phyloP scores from a whole-genome alignment of 2,329 filamentous ascomycete genomes.

The Phymatotrichopsis omnivora region DNA sequence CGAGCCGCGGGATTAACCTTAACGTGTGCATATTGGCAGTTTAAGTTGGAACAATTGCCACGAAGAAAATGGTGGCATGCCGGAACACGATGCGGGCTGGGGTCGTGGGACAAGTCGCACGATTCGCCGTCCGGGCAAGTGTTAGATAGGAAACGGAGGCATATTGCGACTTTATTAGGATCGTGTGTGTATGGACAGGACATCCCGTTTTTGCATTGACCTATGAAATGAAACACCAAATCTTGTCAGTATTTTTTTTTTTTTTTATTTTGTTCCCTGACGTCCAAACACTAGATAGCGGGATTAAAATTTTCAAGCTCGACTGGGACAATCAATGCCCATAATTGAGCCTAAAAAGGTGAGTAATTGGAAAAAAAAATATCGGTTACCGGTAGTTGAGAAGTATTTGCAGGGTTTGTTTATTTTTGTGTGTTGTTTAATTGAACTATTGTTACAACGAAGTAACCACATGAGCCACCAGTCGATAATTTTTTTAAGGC shows the following conservation, averaged over 20 bases:
- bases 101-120: conserved; percentile 86
- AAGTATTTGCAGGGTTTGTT: conserved; percentile 62
- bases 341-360: conserved; percentile 20
- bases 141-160: conserved; percentile 75
- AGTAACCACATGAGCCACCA: background rate
- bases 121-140: conserved; percentile 63
- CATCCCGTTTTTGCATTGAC: conserved; percentile 73
- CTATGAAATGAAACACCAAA: conserved; percentile 42
- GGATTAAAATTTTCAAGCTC: conserved; percentile 20
- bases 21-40: conserved; percentile 81
- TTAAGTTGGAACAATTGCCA: conserved; percentile 76
- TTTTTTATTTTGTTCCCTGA: too few species aligned
- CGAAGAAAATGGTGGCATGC: conserved; percentile 83
- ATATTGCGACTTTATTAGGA: conserved; percentile 74
- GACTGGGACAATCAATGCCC: conserved; percentile 18
- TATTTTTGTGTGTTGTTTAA: conserved; percentile 44
- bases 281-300: too few species aligned
- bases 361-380: conserved; percentile 31
- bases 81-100: conserved; percentile 72
- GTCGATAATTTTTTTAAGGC: too few species aligned
- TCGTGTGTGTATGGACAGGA: conserved; percentile 76
- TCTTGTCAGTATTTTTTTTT: conserved; percentile 44
- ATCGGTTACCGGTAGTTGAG: conserved; percentile 44
- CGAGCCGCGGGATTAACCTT: conserved; percentile 63
- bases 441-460: conserved; percentile 9